Evolutionary conservation across 441 rosid species (phyloP).

Genomic region (Dalechampia spathulata): DNA sequence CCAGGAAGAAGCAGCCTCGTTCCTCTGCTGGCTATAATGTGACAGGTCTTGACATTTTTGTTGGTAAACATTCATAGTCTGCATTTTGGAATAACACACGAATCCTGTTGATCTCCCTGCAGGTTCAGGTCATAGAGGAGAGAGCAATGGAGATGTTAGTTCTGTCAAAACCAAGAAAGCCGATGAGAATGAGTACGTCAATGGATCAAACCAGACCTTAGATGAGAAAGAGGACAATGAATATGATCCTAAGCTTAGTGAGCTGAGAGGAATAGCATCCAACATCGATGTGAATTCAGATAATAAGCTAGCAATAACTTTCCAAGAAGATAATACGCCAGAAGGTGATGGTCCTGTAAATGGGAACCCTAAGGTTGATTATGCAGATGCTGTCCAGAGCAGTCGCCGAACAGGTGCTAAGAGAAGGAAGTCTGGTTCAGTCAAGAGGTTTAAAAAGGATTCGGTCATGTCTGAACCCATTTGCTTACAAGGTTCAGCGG

Average conservation of each 20-base stretch:
- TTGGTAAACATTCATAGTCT: slow-evolving; percentile 36
- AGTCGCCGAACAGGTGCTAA: slow-evolving; percentile 66
- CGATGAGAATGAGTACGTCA: slow-evolving; percentile 36
- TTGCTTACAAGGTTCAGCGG: slow-evolving; percentile 24
- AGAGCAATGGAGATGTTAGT: slow-evolving; percentile 28
- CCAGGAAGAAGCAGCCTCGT: slow-evolving; percentile 68
- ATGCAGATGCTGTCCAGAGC: slow-evolving; percentile 37
- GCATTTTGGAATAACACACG: slow-evolving; percentile 26
- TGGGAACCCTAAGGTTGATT: slow-evolving; percentile 43
- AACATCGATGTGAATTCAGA: slow-evolving; percentile 35
- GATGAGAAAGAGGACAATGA: slow-evolving; percentile 48
- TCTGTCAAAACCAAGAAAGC: slow-evolving; percentile 28
- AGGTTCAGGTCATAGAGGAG: slow-evolving; percentile 27
- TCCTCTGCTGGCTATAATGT: slow-evolving; percentile 28
- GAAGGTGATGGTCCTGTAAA: slow-evolving; percentile 36
- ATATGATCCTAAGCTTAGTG: slow-evolving; percentile 88
- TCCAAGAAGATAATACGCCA: slow-evolving; percentile 38
- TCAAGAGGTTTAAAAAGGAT: slow-evolving; percentile 85
- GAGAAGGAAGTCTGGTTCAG: slow-evolving; percentile 87
- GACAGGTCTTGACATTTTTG: slow-evolving; percentile 20
- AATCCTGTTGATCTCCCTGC: slow-evolving; percentile 25
- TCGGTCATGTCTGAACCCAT: slow-evolving; percentile 23
- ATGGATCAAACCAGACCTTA: slow-evolving; percentile 27
- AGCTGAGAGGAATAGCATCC: slow-evolving; percentile 52
- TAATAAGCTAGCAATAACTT: slow-evolving; percentile 36